A percentile compares a stretch with the other conserved stretches of the same genome.
Evolutionary conservation across 164 flowering plant genomes (phyloP).

Genomic region (Umbellularia californica): DNA sequence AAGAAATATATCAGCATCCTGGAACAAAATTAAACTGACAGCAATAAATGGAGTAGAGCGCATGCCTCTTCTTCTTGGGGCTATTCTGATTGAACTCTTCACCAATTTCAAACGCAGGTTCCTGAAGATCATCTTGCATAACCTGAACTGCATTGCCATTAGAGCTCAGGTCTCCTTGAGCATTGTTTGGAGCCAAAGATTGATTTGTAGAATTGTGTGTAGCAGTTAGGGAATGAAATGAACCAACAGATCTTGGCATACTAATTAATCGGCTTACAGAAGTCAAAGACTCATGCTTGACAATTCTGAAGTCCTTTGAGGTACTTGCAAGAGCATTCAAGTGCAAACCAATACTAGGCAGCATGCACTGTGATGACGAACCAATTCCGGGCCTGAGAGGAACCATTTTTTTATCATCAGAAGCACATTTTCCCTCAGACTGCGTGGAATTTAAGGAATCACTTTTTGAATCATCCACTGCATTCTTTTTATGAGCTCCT

Average conservation of each 20-base stretch:
- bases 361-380: slow-evolving; percentile 40
- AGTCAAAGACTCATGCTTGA: slow-evolving; percentile 38
- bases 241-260: slow-evolving; percentile 32
- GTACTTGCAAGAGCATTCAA: slow-evolving; percentile 72
- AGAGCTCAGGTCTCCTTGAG: slow-evolving; percentile 33
- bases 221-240: slow-evolving; percentile 27
- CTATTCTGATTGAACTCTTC: slow-evolving; percentile 67
- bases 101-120: slow-evolving; percentile 24
- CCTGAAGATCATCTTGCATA: slow-evolving; percentile 42
- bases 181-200: slow-evolving; percentile 24
- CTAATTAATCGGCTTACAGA: slow-evolving; percentile 36
- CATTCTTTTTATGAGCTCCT: slow-evolving; percentile 50
- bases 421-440: slow-evolving; percentile 33
- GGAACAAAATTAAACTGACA: neutral
- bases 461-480: slow-evolving; percentile 32
- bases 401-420: slow-evolving; percentile 37
- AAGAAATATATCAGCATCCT: neutral
- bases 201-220: slow-evolving; percentile 32
- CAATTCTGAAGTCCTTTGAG: slow-evolving; percentile 39
- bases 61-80: slow-evolving; percentile 82
- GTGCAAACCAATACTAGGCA: slow-evolving; percentile 93
- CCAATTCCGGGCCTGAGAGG: slow-evolving; percentile 32
- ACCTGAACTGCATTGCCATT: slow-evolving; percentile 29
- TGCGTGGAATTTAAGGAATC: slow-evolving; percentile 29
- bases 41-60: neutral